Evolutionary conservation across 495 filamentous ascomycete species (phyloP).

Genomic region (Lasiosphaeria miniovina): DNA sequence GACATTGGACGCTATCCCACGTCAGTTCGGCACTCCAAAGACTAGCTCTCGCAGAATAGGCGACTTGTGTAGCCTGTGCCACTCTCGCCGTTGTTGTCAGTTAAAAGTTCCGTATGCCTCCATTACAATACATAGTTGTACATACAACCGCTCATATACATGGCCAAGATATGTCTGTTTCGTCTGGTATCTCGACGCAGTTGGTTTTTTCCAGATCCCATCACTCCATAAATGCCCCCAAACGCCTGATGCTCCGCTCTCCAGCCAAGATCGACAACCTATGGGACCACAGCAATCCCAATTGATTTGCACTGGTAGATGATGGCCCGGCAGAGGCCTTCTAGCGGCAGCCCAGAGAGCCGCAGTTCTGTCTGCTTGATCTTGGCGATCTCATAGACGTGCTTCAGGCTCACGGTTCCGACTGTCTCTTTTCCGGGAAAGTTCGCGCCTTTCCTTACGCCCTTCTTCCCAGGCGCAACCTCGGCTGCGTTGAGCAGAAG

Average conservation of each 20-base stretch:
- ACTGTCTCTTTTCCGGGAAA: slow-evolving; percentile 74
- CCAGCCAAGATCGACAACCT: neutral
- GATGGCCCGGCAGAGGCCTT: slow-evolving; percentile 80
- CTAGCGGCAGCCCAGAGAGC: slow-evolving; percentile 72
- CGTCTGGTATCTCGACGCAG: neutral
- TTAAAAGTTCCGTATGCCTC: neutral
- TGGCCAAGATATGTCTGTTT: neutral
- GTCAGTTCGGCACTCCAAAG: too few species aligned
- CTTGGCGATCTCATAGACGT: slow-evolving; percentile 96
- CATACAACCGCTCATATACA: neutral
- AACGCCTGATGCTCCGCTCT: slow-evolving; percentile 21
- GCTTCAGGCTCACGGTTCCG: slow-evolving; percentile 85
- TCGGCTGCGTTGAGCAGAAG: slow-evolving; percentile 82
- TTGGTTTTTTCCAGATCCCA: neutral
- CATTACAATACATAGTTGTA: neutral
- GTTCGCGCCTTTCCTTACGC: slow-evolving; percentile 73
- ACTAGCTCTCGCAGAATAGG: too few species aligned
- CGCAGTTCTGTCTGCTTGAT: slow-evolving; percentile 87
- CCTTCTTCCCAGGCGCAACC: slow-evolving; percentile 66
- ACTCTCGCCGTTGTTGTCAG: too few species aligned
- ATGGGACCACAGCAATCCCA: slow-evolving; percentile 78
- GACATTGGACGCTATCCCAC: too few species aligned
- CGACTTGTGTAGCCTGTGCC: too few species aligned
- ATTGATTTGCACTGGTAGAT: slow-evolving; percentile 86
- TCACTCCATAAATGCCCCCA: slow-evolving; percentile 15